These are phyloP conservation scores for Annona squamosa DNA, from an alignment of 164 flowering plant species.

Conservation along the genomic window DNA sequence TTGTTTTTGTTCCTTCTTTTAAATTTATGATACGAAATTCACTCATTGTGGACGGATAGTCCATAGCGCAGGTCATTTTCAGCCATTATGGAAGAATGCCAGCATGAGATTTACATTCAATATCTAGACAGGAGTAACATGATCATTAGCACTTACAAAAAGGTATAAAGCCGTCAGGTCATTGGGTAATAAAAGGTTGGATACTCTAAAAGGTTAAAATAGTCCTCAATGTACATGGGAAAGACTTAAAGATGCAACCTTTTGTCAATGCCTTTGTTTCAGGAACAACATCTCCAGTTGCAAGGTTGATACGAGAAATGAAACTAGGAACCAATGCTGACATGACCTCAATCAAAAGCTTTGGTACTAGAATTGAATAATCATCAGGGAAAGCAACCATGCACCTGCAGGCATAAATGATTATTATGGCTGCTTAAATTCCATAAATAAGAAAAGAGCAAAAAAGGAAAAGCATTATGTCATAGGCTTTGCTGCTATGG, in stretches of 20 bases:
- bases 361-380: constrained; percentile 75
- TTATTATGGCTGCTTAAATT: neutral
- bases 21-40: too few species aligned
- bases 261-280: constrained; percentile 86
- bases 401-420: constrained; percentile 54
- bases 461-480: too few species aligned
- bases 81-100: neutral
- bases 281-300: constrained; percentile 82
- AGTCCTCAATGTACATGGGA: neutral
- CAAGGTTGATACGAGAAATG: constrained; percentile 81
- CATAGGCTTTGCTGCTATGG: too few species aligned
- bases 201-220: constrained; percentile 1
- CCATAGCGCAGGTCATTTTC: neutral
- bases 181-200: neutral
- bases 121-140: too few species aligned
- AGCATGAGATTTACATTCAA: too few species aligned
- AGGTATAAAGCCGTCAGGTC: neutral
- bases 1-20: too few species aligned
- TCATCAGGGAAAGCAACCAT: constrained; percentile 93
- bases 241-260: constrained; percentile 38
- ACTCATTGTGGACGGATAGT: too few species aligned
- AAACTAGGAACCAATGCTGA: constrained; percentile 55
- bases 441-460: neutral
- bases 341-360: constrained; percentile 76
- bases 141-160: neutral